phyloP scores from a whole-genome alignment of 2,329 filamentous ascomycete species.

The Hymenoscyphus fraxineus region DNA sequence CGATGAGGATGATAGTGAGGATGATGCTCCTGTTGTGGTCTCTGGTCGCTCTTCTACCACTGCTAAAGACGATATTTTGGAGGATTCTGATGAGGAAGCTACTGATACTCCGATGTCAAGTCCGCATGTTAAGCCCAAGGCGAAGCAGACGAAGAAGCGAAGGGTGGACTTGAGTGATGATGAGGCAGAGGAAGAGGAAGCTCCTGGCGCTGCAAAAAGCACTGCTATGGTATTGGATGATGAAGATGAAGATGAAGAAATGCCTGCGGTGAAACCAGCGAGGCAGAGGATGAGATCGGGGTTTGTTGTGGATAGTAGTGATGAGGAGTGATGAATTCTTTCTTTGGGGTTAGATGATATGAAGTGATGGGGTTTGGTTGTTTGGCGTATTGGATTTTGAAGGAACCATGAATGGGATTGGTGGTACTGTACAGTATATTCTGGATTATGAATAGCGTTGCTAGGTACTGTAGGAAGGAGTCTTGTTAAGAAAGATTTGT shows the following conservation, averaged over 20 bases:
- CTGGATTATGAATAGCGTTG: not conserved
- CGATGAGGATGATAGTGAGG: conserved; percentile 30
- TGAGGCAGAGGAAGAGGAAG: conserved; percentile 28
- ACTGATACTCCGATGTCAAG: conserved; percentile 41
- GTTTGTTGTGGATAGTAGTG: conserved; percentile 58
- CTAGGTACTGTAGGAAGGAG: not conserved
- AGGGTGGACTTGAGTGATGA: conserved; percentile 36
- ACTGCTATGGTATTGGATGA: conserved; percentile 22
- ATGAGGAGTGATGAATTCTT: conserved; percentile 37
- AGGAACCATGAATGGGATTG: no score
- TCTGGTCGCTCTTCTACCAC: conserved; percentile 19
- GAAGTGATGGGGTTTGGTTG: not conserved
- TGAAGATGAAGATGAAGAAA: conserved; percentile 43
- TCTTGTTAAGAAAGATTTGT: not conserved
- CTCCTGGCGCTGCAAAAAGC: conserved; percentile 24
- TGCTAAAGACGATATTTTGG: conserved; percentile 24
- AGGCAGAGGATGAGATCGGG: conserved; percentile 45
- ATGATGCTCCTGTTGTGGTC: conserved; percentile 30
- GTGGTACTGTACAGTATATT: not conserved
- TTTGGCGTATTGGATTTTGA: not conserved
- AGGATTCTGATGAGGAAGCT: conserved; percentile 35
- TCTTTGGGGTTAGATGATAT: not conserved
- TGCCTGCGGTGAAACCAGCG: conserved; percentile 33
- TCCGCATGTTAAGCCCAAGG: conserved; percentile 33
- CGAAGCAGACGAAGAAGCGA: conserved; percentile 39